phyloP scores from a whole-genome alignment of 208 protist genomes.

The Leptomonas pyrrhocoris region DNA sequence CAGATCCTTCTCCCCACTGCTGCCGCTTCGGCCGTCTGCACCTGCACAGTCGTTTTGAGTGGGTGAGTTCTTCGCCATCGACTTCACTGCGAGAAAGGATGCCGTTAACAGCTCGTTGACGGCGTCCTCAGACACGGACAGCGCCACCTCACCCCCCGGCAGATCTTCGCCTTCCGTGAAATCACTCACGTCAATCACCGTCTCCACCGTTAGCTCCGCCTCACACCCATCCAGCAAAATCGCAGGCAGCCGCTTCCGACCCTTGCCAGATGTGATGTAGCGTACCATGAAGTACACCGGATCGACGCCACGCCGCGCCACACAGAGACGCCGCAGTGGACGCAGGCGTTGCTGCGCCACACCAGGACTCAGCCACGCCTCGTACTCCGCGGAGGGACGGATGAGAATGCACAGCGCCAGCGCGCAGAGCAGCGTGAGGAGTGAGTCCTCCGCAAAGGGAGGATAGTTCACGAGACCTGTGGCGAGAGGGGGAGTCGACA shows the following conservation, averaged over 20 bases:
- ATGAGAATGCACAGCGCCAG: conserved; percentile 38
- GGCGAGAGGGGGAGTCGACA: neutral
- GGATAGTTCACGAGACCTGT: conserved; percentile 16
- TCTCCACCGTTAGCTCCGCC: conserved; percentile 47
- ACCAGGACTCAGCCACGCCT: conserved; percentile 27
- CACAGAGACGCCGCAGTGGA: conserved; percentile 35
- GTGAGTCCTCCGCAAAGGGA: conserved; percentile 65
- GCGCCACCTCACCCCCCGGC: conserved; percentile 18
- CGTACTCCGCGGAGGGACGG: conserved; percentile 30
- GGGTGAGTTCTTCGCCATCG: neutral
- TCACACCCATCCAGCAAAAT: conserved; percentile 42
- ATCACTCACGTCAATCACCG: conserved; percentile 33
- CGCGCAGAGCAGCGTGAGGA: conserved; percentile 47
- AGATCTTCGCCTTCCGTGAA: conserved; percentile 46
- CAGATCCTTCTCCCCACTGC: neutral
- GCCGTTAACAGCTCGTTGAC: conserved; percentile 9
- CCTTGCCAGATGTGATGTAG: conserved; percentile 53
- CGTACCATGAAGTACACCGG: conserved; percentile 51
- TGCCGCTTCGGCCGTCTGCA: neutral
- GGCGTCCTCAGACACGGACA: neutral
- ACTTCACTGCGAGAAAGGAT: neutral
- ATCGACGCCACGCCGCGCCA: conserved; percentile 45
- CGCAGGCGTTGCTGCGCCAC: conserved; percentile 18
- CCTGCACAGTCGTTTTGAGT: neutral
- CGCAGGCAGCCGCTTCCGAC: conserved; percentile 37